Evolutionary conservation across 192 early-diverging fungal species (phyloP).

Genomic region (Allomyces macrogynus): DNA sequence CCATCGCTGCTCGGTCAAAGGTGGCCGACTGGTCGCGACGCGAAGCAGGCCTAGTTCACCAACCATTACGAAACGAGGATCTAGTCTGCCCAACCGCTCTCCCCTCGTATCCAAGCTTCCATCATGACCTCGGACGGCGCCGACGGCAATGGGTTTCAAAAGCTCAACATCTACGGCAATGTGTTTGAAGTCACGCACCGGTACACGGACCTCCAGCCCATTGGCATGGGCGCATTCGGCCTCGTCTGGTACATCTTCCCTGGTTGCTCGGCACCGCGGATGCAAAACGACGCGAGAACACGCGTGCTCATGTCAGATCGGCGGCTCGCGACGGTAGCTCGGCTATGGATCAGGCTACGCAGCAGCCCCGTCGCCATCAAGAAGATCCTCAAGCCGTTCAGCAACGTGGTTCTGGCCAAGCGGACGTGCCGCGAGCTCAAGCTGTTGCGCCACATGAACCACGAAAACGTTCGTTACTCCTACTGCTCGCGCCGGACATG

Average conservation of each 20-base stretch:
- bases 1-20: neutral
- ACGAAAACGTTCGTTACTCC: slow-evolving; percentile 58
- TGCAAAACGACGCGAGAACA: too few relatives aligned
- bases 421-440: slow-evolving; percentile 88
- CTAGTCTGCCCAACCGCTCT: too few relatives aligned
- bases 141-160: slow-evolving; percentile 25
- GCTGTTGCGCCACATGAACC: slow-evolving; percentile 75
- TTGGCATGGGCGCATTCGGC: slow-evolving; percentile 96
- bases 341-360: slow-evolving; percentile 67
- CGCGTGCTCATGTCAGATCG: too few relatives aligned
- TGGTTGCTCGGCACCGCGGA: too few relatives aligned
- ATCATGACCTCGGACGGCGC: neutral
- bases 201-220: slow-evolving; percentile 78
- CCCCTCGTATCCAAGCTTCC: neutral
- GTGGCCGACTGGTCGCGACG: too few relatives aligned
- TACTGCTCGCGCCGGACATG: neutral
- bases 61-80: too few relatives aligned
- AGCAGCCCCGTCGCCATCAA: slow-evolving; percentile 78
- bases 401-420: slow-evolving; percentile 77
- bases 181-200: slow-evolving; percentile 61
- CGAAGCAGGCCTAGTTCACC: too few relatives aligned
- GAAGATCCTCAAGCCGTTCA: slow-evolving; percentile 91
- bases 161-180: slow-evolving; percentile 58
- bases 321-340: slow-evolving; percentile 30
- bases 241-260: slow-evolving; percentile 77